A percentile compares a stretch with the other conserved stretches of the same genome.
These are phyloP conservation scores for Candida smagusa DNA, from an alignment of 1,139 yeast species.

Conservation along the genomic window DNA sequence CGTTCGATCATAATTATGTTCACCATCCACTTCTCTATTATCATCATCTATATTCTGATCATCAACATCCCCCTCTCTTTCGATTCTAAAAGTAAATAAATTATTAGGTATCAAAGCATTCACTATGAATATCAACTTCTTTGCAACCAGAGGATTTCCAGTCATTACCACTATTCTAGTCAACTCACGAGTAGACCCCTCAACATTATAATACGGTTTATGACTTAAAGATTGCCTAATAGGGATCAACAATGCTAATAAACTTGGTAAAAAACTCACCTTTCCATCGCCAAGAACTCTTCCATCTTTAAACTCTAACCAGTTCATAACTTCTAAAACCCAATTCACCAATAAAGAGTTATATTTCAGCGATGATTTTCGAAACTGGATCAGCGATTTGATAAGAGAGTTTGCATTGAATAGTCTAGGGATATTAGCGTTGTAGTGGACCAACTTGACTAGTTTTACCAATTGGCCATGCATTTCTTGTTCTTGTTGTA, in stretches of 20 bases:
- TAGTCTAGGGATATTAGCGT: slow-evolving; percentile 46
- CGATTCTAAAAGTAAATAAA: neutral
- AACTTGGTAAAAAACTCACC: slow-evolving; percentile 39
- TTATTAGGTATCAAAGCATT: slow-evolving; percentile 34
- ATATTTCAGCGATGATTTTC: slow-evolving; percentile 4
- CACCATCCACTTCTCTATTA: neutral
- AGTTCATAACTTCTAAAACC: slow-evolving; percentile 55
- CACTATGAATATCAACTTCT: slow-evolving; percentile 52
- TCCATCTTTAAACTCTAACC: slow-evolving; percentile 64
- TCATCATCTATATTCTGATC: neutral
- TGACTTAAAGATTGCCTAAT: slow-evolving; percentile 32
- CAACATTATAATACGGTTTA: slow-evolving; percentile 27
- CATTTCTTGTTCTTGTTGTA: slow-evolving; percentile 45
- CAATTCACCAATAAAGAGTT: slow-evolving; percentile 38
- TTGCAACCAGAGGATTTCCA: slow-evolving; percentile 60
- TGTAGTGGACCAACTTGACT: slow-evolving; percentile 36
- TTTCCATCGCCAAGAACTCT: slow-evolving; percentile 14
- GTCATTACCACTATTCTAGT: slow-evolving; percentile 56
- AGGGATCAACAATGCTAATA: slow-evolving; percentile 43
- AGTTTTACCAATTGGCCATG: slow-evolving; percentile 31
- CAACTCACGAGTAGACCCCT: slow-evolving; percentile 23
- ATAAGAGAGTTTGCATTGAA: slow-evolving; percentile 36
- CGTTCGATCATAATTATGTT: no score
- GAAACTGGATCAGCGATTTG: slow-evolving; percentile 13
- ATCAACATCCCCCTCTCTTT: neutral